Conservation (phyloP, 1,284 basidiomycete species). For the Pseudozyma hubeiensis region DNA sequence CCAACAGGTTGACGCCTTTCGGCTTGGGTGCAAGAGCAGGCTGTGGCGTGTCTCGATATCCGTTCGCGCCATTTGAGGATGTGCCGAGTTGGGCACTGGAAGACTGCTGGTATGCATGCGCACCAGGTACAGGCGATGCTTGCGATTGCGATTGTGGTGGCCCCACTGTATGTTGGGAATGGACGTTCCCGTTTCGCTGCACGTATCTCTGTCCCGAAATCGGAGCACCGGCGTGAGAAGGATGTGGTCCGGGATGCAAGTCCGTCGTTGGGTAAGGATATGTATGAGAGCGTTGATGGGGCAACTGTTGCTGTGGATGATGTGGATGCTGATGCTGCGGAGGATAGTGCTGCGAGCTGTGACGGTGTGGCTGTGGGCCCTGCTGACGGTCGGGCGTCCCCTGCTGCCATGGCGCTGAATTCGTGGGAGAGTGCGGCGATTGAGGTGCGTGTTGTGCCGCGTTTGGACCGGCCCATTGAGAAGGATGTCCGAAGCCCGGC, state of each 20-base stretch:
- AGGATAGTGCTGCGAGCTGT: slow-evolving; percentile 12
- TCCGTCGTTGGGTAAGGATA: slow-evolving; percentile 18
- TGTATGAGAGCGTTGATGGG: slow-evolving; percentile 19
- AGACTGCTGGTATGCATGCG: slow-evolving; percentile 8
- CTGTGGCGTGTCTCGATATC: slow-evolving; percentile 6
- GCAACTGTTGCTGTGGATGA: slow-evolving; percentile 18
- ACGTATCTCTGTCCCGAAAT: not conserved
- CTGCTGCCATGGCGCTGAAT: slow-evolving; percentile 12
- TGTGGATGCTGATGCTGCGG: slow-evolving; percentile 16
- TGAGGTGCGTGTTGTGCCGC: slow-evolving; percentile 11
- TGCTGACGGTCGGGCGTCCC: not conserved
- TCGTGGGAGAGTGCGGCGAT: slow-evolving; percentile 11
- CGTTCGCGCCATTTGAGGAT: not conserved
- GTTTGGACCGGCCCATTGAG: slow-evolving; percentile 2
- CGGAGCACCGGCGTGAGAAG: slow-evolving; percentile 1
- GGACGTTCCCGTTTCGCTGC: slow-evolving; percentile 1
- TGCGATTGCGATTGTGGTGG: not conserved
- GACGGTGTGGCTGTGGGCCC: slow-evolving; percentile 3
- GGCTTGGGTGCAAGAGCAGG: slow-evolving; percentile 22
- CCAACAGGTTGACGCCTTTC: slow-evolving; percentile 39
- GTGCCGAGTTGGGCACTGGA: not conserved
- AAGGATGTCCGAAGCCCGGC: slow-evolving; percentile 3
- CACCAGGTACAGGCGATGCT: slow-evolving; percentile 12
- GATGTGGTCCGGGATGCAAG: slow-evolving; percentile 2
- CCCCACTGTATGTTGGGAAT: slow-evolving; percentile 4